Percentiles rank a stretch among this genome's conserved stretches.
Evolutionary conservation across 2,329 filamentous ascomycete genomes (phyloP).

Genomic region (Hymenoscyphus occultus): DNA sequence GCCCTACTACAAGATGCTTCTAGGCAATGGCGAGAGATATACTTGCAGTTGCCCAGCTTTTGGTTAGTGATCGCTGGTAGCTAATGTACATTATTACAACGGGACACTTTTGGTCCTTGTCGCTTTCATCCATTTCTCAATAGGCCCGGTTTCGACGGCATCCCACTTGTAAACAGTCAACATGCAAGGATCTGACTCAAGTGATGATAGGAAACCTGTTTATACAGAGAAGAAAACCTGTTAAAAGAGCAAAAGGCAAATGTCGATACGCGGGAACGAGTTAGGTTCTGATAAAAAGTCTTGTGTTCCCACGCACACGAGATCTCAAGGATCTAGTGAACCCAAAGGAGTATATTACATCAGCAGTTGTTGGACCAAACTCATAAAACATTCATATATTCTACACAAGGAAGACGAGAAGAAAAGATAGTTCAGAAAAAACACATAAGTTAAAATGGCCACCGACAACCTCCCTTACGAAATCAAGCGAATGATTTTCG

Average conservation of each 20-base stretch:
- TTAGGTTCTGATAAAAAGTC: background rate
- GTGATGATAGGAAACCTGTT: background rate
- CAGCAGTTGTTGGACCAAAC: background rate
- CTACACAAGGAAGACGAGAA: background rate
- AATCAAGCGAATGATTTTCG: slow-evolving; percentile 21
- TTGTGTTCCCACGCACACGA: background rate
- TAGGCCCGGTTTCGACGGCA: background rate
- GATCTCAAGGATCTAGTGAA: background rate
- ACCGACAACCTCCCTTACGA: slow-evolving; percentile 17
- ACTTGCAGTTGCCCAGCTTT: background rate
- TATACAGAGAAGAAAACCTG: background rate
- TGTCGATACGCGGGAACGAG: background rate
- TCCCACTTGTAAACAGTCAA: background rate
- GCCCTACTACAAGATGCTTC: background rate
- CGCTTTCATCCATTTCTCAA: background rate
- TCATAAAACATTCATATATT: background rate
- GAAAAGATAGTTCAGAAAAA: background rate
- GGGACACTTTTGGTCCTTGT: background rate
- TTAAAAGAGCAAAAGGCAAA: background rate
- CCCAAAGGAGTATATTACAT: background rate
- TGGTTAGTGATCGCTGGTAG: background rate
- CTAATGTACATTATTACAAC: background rate
- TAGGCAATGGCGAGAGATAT: background rate
- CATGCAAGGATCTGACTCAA: background rate
- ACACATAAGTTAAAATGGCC: slow-evolving; percentile 11